Percentiles rank a stretch among this genome's conserved stretches.
Evolutionary conservation across 352 stramenopile species (phyloP).

Genomic region (Globisporangium radiosum): DNA sequence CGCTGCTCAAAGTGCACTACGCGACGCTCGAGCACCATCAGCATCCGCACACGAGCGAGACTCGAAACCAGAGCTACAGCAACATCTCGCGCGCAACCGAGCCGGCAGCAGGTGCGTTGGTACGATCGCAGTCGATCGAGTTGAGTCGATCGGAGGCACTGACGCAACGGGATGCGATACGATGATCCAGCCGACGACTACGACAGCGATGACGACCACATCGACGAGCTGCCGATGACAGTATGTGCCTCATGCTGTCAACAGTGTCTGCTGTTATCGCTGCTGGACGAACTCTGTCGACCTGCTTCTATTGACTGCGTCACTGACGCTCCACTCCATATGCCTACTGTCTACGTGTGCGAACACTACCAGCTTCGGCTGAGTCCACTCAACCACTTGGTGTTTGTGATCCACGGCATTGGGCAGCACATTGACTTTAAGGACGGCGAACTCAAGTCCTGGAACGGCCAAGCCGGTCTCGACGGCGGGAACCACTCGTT

Average conservation of each 20-base stretch:
- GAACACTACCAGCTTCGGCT: slow-evolving; percentile 46
- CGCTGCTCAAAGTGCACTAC: slow-evolving; percentile 66
- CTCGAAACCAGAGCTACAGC: slow-evolving; percentile 66
- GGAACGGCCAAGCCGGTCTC: slow-evolving; percentile 60
- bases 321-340: no score
- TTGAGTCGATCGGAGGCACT: not conserved
- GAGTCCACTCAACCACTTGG: slow-evolving; percentile 70
- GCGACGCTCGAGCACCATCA: slow-evolving; percentile 25
- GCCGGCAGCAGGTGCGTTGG: slow-evolving; percentile 21
- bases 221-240: slow-evolving; percentile 64
- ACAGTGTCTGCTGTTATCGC: not conserved
- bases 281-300: not conserved
- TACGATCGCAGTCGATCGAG: no score
- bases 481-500: slow-evolving; percentile 80
- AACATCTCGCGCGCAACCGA: slow-evolving; percentile 20
- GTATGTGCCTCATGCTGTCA: slow-evolving; percentile 19
- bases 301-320: no score
- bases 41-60: slow-evolving; percentile 18
- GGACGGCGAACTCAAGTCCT: slow-evolving; percentile 76
- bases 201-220: slow-evolving; percentile 59
- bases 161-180: not conserved
- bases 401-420: slow-evolving; percentile 86
- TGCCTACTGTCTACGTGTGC: not conserved
- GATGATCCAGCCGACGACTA: slow-evolving; percentile 10
- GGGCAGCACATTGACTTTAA: slow-evolving; percentile 83